phyloP scores from a whole-genome alignment of 2,329 filamentous ascomycete species.

The Hyphodiscus sp. region DNA sequence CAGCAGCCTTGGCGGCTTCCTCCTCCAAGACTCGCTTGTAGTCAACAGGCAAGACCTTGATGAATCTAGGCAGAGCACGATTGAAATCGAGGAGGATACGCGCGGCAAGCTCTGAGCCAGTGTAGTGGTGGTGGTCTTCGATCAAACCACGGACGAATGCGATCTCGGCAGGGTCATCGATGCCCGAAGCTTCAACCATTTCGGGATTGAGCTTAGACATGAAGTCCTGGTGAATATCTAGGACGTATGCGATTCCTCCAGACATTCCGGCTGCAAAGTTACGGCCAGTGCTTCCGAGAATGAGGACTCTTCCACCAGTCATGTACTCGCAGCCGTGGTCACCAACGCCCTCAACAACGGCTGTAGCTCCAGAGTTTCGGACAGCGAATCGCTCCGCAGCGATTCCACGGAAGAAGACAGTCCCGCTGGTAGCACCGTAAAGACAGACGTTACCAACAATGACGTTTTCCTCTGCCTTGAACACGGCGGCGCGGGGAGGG shows the following conservation, averaged over 20 bases:
- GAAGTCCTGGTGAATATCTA: conserved; percentile 87
- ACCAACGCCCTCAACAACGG: conserved; percentile 93
- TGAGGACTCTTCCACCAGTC: conserved; percentile 86
- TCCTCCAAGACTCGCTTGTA: conserved; percentile 91
- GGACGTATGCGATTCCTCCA: conserved; percentile 90
- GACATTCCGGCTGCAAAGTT: conserved; percentile 99
- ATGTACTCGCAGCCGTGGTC: conserved; percentile 99
- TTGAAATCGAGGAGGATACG: conserved; percentile 94
- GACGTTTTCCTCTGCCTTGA: conserved; percentile 94
- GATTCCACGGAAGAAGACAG: conserved; percentile 94
- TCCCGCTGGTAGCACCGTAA: conserved; percentile 86
- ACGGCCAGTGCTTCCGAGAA: conserved; percentile 83
- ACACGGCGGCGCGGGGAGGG: conserved; percentile 81
- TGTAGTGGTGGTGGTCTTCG: conserved; percentile 97
- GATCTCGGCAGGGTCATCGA: conserved; percentile 83
- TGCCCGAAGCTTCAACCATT: conserved; percentile 84
- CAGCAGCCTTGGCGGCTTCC: conserved; percentile 77
- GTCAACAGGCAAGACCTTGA: conserved; percentile 90
- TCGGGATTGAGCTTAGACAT: conserved; percentile 90
- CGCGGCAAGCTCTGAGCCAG: conserved; percentile 88
- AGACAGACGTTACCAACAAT: conserved; percentile 91
- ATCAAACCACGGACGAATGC: conserved; percentile 86
- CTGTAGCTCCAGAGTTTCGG: conserved; percentile 89
- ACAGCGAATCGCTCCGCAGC: conserved; percentile 96
- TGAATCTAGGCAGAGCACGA: conserved; percentile 79